Evolutionary conservation across 2,329 filamentous ascomycete species (phyloP), one percentile per base, ranked within the genome.

Genomic region (Corniculantispora saksenae): DNA sequence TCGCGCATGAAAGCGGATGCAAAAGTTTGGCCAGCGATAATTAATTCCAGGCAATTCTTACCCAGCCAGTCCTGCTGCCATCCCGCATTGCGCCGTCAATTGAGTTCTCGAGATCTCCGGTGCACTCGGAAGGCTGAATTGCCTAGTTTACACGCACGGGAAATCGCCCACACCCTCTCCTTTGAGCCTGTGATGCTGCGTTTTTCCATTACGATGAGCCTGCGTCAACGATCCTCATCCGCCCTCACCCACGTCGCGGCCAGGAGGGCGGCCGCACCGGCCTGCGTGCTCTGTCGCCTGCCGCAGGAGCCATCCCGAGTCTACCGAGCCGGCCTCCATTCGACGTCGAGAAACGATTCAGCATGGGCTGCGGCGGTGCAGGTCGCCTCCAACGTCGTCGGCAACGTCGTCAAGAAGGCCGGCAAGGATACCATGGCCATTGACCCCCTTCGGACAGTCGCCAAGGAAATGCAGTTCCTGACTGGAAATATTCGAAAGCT

Each of bases 401-500:
- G 84, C 70, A 90, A 89, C 74, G 87, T 86, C 53, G 83, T 90
- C 67, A 85, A 86, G 70, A 83, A 86, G 70, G 82, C 86, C 64
- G 82, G 86, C 67, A 87, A 88, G 70, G 83, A 83, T 70, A 85
- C 86, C 66, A 87, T 97, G 80, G 86, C 89, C 67, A 87, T 97
- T 72, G 94, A 98, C 76, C 94, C 94, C 40, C 85, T 98, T 73
- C 88, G 92, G 67, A 91, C 92, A 40, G 94, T 98, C 40, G 94
- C 92, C 68, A 96, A 97, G 80, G 94, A 98, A 83, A 92, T 99
- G 89, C 95, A 97, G 79, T 96, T 94, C 72, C 81, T 98, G 73
- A 97, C 92, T 13, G 93, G 93, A 63, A 97, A 98, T 73, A 97
- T 98, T 78, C 86, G 92, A 67, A 91, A 96, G 75, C 84, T 98